A percentile compares a stretch with the other conserved stretches of the same genome.
Conservation (phyloP, 2,329 filamentous ascomycete species). For the Botrytis paeoniae region DNA sequence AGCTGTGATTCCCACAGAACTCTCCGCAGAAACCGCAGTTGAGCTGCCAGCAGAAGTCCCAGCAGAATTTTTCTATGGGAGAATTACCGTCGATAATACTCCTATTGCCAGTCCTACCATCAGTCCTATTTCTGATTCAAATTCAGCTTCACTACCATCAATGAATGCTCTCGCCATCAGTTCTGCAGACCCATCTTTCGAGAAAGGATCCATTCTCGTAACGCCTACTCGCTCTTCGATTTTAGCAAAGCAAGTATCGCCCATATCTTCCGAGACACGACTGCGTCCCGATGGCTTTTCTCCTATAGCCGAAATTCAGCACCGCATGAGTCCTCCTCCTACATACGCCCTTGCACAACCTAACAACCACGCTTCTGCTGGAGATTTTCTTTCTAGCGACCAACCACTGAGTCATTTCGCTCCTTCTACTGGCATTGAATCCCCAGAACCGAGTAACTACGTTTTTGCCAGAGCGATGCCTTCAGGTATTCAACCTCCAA, state of each 20-base stretch:
- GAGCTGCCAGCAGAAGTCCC: background rate
- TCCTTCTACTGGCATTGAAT: background rate
- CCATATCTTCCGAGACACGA: background rate
- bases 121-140: background rate
- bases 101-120: background rate
- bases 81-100: background rate
- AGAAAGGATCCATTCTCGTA: background rate
- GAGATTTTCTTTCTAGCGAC: background rate
- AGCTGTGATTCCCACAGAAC: slow-evolving; percentile 25
- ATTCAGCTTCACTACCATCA: background rate
- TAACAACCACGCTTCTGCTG: background rate
- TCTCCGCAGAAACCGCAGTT: background rate
- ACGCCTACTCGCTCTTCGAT: background rate
- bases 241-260: background rate
- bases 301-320: background rate
- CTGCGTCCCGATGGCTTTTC: background rate
- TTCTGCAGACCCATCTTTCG: background rate
- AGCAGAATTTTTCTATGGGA: background rate
- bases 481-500: background rate
- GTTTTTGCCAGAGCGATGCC: background rate
- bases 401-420: background rate
- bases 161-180: background rate
- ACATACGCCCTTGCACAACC: background rate
- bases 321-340: background rate
- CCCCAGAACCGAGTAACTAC: background rate